These are phyloP conservation scores for Carallia pectinifolia DNA, from an alignment of 345 rosid species.

Conservation along the genomic window DNA sequence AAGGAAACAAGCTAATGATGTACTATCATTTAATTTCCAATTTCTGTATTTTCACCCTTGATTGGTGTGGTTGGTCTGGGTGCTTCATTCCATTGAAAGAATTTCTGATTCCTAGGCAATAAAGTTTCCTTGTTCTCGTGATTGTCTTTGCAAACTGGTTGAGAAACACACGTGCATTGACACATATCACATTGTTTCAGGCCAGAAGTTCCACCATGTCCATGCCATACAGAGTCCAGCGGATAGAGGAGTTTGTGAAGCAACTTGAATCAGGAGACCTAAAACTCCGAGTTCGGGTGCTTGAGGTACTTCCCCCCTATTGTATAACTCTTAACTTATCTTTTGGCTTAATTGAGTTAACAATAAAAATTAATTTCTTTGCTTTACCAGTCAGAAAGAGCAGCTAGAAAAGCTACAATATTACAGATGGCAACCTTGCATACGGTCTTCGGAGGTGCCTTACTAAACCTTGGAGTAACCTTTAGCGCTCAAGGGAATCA, in stretches of 20 bases:
- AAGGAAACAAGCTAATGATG: slow-evolving; percentile 89
- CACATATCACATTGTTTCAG: slow-evolving; percentile 38
- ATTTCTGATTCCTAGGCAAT: too few species aligned
- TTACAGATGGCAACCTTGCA: slow-evolving; percentile 94
- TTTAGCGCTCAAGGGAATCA: slow-evolving; percentile 61
- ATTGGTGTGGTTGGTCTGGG: background rate
- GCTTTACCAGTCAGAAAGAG: slow-evolving; percentile 77
- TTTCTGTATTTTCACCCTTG: background rate
- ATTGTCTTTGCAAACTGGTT: background rate
- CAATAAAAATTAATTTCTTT: background rate
- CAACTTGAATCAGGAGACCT: slow-evolving; percentile 91
- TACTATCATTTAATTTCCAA: slow-evolving; percentile 26
- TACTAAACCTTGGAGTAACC: slow-evolving; percentile 82
- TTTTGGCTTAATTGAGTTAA: background rate
- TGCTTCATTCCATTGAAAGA: background rate
- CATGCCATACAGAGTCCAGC: slow-evolving; percentile 83
- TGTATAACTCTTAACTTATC: background rate
- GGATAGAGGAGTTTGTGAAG: slow-evolving; percentile 80
- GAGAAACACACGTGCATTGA: slow-evolving; percentile 9
- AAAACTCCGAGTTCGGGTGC: slow-evolving; percentile 88
- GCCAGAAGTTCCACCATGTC: slow-evolving; percentile 75
- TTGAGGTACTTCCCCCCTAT: slow-evolving; percentile 54
- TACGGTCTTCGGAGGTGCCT: slow-evolving; percentile 74
- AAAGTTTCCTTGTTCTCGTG: too few species aligned
- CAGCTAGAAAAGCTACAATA: slow-evolving; percentile 77